These are phyloP conservation scores for Penicillium simplicissimum DNA, from an alignment of 495 filamentous ascomycete genomes.

Conservation along the genomic window DNA sequence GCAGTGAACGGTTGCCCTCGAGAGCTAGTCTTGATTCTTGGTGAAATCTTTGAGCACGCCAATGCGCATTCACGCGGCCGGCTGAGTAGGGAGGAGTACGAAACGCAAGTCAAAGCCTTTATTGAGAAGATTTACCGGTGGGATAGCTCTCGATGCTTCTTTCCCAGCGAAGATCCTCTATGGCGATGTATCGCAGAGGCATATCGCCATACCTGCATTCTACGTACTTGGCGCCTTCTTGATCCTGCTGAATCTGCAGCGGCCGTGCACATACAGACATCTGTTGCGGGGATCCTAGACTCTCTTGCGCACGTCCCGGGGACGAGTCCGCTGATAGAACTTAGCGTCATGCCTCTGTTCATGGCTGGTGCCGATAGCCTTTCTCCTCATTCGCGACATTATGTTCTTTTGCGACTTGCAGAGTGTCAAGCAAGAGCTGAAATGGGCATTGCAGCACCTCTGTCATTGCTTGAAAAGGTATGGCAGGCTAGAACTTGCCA, in stretches of 20 bases:
- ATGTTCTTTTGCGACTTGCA: constrained; percentile 30
- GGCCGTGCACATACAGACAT: constrained; percentile 30
- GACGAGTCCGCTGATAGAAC: constrained; percentile 31
- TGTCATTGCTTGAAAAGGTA: constrained; percentile 31
- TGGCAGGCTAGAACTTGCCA: constrained; percentile 37
- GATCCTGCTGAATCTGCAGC: constrained; percentile 29
- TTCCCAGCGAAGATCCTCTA: constrained; percentile 31
- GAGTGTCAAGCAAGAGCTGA: constrained; percentile 36
- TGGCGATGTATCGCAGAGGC: constrained; percentile 37
- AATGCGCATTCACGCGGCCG: constrained; percentile 33
- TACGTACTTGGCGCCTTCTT: constrained; percentile 36
- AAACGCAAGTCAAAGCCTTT: constrained; percentile 18
- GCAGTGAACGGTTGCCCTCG: constrained; percentile 40
- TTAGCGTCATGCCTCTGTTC: constrained; percentile 39
- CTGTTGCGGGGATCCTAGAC: constrained; percentile 34
- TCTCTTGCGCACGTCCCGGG: constrained; percentile 33
- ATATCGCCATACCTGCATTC: constrained; percentile 37
- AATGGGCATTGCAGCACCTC: constrained; percentile 31
- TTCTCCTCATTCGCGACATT: constrained; percentile 36
- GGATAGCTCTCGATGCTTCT: constrained; percentile 25
- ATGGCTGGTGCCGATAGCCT: constrained; percentile 41
- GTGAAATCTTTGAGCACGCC: constrained; percentile 33
- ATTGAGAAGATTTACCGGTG: constrained; percentile 34
- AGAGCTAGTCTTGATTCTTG: constrained; percentile 38
- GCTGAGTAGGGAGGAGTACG: constrained; percentile 22